phyloP scores from a whole-genome alignment of 345 rosid species.

The Barbarea vulgaris region DNA sequence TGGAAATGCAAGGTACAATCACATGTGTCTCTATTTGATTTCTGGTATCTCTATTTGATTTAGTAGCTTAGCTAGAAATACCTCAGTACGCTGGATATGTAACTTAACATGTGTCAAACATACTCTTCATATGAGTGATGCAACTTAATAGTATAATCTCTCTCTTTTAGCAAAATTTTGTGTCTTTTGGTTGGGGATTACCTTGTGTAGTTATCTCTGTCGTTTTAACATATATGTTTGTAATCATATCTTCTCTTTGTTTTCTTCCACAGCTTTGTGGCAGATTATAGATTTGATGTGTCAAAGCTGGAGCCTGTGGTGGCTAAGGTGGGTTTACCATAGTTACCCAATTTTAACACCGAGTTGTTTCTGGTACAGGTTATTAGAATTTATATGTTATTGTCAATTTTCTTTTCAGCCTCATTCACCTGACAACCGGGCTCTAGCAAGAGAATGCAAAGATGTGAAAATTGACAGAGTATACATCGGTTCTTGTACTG shows the following conservation, averaged over 20 bases:
- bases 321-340: conserved; percentile 69
- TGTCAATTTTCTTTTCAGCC: conserved; percentile 57
- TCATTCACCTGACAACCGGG: conserved; percentile 97
- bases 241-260: conserved; percentile 7
- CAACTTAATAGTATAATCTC: neutral
- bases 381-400: neutral
- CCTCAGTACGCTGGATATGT: neutral
- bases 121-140: neutral
- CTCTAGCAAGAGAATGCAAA: conserved; percentile 97
- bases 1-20: conserved; percentile 69
- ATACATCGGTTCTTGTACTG: conserved; percentile 98
- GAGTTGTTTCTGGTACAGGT: neutral
- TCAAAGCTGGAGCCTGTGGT: conserved; percentile 95
- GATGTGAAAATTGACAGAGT: conserved; percentile 98
- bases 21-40: conserved; percentile 11
- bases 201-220: neutral
- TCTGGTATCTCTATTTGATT: neutral
- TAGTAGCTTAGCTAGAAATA: neutral
- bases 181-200: neutral
- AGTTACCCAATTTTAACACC: neutral
- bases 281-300: conserved; percentile 81
- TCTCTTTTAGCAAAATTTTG: neutral
- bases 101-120: neutral
- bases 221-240: conserved; percentile 17
- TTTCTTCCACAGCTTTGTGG: conserved; percentile 62